A percentile compares a stretch with the other conserved stretches of the same genome.
Conservation (phyloP, 441 rosid genomes). For the Breynia disticha region DNA sequence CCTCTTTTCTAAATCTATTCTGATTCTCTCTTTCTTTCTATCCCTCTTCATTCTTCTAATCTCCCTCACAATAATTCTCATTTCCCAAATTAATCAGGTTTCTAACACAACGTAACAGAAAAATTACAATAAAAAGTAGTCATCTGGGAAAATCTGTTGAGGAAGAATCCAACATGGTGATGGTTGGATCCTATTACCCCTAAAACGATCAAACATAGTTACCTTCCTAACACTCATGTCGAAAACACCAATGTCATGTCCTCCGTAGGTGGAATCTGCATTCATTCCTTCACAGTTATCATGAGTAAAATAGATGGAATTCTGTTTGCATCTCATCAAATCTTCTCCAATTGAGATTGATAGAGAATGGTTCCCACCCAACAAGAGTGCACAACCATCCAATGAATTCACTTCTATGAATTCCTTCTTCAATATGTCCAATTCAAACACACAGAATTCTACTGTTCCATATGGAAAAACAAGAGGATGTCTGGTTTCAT, state of each 20-base stretch:
- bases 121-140: too few species aligned
- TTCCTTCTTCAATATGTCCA: background rate
- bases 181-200: too few species aligned
- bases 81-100: too few species aligned
- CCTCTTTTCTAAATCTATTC: too few species aligned
- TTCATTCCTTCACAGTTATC: conserved; percentile 1
- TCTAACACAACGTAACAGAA: too few species aligned
- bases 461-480: background rate
- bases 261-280: conserved; percentile 1
- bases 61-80: too few species aligned
- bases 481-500: background rate
- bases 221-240: background rate
- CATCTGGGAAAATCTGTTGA: too few species aligned
- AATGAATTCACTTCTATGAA: background rate
- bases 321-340: background rate
- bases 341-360: background rate
- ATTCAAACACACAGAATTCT: background rate
- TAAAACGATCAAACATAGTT: background rate
- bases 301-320: background rate
- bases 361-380: conserved; percentile 1
- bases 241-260: background rate
- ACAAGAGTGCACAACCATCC: background rate
- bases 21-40: too few species aligned
- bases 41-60: too few species aligned
- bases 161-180: too few species aligned